These are phyloP conservation scores for Elongisporangium undulatum DNA, from an alignment of 352 stramenopile species.

Conservation along the genomic window DNA sequence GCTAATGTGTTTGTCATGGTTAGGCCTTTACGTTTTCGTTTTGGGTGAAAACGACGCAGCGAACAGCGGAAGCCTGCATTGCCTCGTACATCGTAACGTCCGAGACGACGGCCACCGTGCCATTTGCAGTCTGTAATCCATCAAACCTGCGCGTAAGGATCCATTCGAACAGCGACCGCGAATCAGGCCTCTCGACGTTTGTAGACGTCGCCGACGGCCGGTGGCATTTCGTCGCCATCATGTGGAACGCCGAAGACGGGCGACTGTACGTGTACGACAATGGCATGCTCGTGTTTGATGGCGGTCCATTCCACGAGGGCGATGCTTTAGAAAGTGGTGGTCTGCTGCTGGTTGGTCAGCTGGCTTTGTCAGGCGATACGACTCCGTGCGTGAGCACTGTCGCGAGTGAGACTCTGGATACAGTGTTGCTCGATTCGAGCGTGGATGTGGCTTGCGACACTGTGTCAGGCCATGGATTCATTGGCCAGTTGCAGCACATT, in stretches of 20 bases:
- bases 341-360: slow-evolving; percentile 38
- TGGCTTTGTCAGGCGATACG: slow-evolving; percentile 20
- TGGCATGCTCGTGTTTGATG: slow-evolving; percentile 62
- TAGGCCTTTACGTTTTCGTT: slow-evolving; percentile 55
- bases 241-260: slow-evolving; percentile 52
- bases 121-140: slow-evolving; percentile 53
- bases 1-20: neutral
- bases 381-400: slow-evolving; percentile 2
- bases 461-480: slow-evolving; percentile 18
- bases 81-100: slow-evolving; percentile 32
- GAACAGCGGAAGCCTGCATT: slow-evolving; percentile 24
- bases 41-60: slow-evolving; percentile 51
- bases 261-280: slow-evolving; percentile 59
- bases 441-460: slow-evolving; percentile 22
- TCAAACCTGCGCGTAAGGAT: slow-evolving; percentile 51
- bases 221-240: slow-evolving; percentile 65
- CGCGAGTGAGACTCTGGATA: neutral
- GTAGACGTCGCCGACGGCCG: slow-evolving; percentile 58
- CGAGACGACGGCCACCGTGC: slow-evolving; percentile 11
- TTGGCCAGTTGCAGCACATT: slow-evolving; percentile 51
- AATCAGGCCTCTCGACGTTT: slow-evolving; percentile 37
- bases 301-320: slow-evolving; percentile 47
- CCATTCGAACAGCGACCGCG: slow-evolving; percentile 21
- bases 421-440: neutral
- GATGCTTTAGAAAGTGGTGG: slow-evolving; percentile 21